phyloP scores from a whole-genome alignment of 2,329 filamentous ascomycete species.

The Macrophomina pseudophaseolina region DNA sequence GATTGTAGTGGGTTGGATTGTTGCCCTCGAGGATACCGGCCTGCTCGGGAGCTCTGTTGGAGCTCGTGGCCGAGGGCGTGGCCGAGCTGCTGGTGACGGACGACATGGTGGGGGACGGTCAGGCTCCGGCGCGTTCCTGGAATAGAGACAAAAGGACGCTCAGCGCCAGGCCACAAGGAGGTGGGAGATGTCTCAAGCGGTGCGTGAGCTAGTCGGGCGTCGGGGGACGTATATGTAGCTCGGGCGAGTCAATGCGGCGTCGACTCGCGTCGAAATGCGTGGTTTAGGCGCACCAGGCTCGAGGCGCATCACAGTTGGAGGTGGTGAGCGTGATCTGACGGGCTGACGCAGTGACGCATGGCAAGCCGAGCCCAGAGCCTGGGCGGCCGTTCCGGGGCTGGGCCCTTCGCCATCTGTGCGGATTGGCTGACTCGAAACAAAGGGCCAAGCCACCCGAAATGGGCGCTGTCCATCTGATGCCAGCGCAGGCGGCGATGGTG shows the following conservation, averaged over 20 bases:
- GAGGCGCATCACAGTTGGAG: neutral
- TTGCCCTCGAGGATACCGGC: conserved; percentile 73
- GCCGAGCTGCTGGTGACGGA: conserved; percentile 20
- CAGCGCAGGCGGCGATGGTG: neutral
- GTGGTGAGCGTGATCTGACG: conserved; percentile 20
- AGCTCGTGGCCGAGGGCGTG: conserved; percentile 22
- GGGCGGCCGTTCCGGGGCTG: conserved; percentile 16
- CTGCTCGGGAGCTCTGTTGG: conserved; percentile 56
- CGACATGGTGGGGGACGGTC: conserved; percentile 17
- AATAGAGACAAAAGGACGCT: neutral
- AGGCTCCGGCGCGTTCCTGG: neutral
- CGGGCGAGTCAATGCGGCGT: neutral
- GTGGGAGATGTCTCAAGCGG: neutral
- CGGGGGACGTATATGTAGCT: neutral
- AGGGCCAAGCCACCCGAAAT: conserved; percentile 18
- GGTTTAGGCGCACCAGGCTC: conserved; percentile 10
- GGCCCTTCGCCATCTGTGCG: conserved; percentile 1
- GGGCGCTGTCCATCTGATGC: conserved; percentile 17
- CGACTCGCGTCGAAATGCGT: neutral
- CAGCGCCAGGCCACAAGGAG: neutral
- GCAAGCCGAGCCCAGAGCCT: conserved; percentile 16
- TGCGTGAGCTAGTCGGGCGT: neutral
- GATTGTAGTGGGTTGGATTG: conserved; percentile 70
- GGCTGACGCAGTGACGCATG: conserved; percentile 19
- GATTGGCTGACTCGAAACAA: conserved; percentile 21